phyloP scores from a whole-genome alignment of 345 rosid genomes.

The Carallia brachiata region DNA sequence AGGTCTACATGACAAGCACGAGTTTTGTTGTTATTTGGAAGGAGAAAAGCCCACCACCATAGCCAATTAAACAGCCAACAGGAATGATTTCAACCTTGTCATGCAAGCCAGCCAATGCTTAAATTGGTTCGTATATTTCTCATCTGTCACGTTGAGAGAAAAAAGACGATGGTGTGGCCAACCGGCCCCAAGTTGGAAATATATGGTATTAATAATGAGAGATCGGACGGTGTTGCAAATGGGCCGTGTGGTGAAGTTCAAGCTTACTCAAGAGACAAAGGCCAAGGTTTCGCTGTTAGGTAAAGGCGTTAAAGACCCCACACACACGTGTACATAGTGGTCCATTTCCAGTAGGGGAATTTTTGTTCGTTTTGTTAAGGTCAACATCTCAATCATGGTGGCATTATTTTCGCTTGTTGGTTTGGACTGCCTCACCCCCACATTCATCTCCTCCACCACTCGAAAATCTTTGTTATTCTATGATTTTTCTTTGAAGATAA shows the following conservation, averaged over 20 bases:
- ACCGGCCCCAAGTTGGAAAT: no score
- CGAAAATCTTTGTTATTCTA: background rate
- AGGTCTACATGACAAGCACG: background rate
- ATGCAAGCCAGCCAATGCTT: background rate
- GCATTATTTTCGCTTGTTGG: conserved; percentile 42
- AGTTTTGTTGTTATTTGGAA: background rate
- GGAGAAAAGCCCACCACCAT: background rate
- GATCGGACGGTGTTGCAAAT: no score
- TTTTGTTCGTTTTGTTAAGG: conserved; percentile 46
- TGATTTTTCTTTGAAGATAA: background rate
- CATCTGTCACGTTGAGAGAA: no score
- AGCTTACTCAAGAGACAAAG: conserved; percentile 1
- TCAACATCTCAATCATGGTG: conserved; percentile 62
- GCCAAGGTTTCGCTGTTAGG: conserved; percentile 34
- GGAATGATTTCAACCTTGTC: background rate
- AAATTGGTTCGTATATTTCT: no score
- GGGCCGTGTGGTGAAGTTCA: background rate
- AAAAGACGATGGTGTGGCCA: no score
- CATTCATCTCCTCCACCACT: conserved; percentile 25
- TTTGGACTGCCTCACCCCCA: conserved; percentile 24
- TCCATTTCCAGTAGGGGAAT: conserved; percentile 25
- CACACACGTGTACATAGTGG: conserved; percentile 56
- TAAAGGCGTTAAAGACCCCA: conserved; percentile 30
- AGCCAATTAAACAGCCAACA: background rate
- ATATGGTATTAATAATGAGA: no score